These are phyloP conservation scores for Trichosporon coremiiforme DNA, from an alignment of 1,284 basidiomycete species.

Conservation along the genomic window DNA sequence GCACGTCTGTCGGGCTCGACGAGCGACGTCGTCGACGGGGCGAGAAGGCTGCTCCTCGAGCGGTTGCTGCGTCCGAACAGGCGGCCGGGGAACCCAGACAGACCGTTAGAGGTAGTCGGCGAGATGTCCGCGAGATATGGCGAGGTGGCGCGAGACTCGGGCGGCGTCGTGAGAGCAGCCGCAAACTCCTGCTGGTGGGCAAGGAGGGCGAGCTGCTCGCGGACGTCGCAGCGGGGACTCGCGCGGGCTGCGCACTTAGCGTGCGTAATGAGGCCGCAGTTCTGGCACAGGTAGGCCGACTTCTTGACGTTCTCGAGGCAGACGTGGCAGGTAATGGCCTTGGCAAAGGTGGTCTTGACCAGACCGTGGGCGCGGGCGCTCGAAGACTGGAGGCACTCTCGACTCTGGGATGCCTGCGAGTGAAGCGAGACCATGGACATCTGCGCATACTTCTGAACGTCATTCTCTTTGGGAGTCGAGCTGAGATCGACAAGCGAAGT, in stretches of 20 bases:
- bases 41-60: constrained; percentile 25
- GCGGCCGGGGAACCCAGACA: constrained; percentile 24
- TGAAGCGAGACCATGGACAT: constrained; percentile 32
- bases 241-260: constrained; percentile 73
- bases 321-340: constrained; percentile 84
- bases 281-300: constrained; percentile 81
- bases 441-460: constrained; percentile 22
- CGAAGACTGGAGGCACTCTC: constrained; percentile 32
- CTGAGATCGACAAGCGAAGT: constrained; percentile 29
- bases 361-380: constrained; percentile 67
- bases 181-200: constrained; percentile 39
- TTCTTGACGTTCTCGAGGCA: constrained; percentile 80
- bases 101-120: background rate
- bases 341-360: constrained; percentile 88
- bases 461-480: background rate
- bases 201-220: constrained; percentile 43
- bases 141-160: constrained; percentile 22
- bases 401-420: constrained; percentile 26
- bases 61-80: constrained; percentile 28
- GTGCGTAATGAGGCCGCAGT: constrained; percentile 87
- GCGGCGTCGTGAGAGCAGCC: background rate
- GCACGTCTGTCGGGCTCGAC: constrained; percentile 17
- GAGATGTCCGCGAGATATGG: constrained; percentile 14
- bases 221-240: constrained; percentile 75
- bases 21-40: constrained; percentile 24